Base-by-base conservation (phyloP, 805 yeast species). In the Monosporozyma aerobia region DNA sequence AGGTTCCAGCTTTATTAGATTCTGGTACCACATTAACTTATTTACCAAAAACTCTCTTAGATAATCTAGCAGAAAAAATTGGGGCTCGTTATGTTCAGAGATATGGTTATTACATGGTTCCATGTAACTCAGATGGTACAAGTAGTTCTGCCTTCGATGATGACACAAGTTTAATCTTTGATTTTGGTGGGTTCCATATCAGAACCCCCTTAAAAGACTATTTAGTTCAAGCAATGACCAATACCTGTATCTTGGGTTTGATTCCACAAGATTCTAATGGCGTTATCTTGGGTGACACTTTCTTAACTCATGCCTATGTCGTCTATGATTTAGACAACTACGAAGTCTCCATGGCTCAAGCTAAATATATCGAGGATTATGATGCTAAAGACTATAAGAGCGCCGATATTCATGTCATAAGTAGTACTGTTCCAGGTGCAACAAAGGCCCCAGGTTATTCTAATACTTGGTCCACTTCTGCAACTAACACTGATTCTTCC, bases 171-270 rank as follows among this genome's bases (percentile, higher is more conserved):
- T 55, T 80, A 14, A 70, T 71, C 32, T 81, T 78, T 59, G 73
- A 79, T 60, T 83, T 86, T 65, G 81, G 82, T 57, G 92, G 92
- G 1, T 70, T 74, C 47, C 67, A 68, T n/a, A 81, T 86, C 53
- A 60, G 69, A 22, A 81, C 78, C 14, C 82, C 85, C 30, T 62
- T 80, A 27, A 44, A 56, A 2, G 64, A 71, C 57, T 68, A 70
- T 56, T 55, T 72, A 33, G 53, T 71, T 33, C 47, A 48, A 23
- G 54, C 59, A 35, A 62, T 69, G 25, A 22, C 37, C 32, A 11
- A 35, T 25, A 23, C 43, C 11, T 81, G 84, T 68, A 75, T 73
- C 6, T 57, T 80, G 40, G 81, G 78, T 6, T 54, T 79, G 3
- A 50, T 59, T 2, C 66, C 70, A 11, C 57, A 59, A 29, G 56